These are phyloP conservation scores for Naganishia sp. DNA, from an alignment of 1,284 basidiomycete species.

Conservation along the genomic window DNA sequence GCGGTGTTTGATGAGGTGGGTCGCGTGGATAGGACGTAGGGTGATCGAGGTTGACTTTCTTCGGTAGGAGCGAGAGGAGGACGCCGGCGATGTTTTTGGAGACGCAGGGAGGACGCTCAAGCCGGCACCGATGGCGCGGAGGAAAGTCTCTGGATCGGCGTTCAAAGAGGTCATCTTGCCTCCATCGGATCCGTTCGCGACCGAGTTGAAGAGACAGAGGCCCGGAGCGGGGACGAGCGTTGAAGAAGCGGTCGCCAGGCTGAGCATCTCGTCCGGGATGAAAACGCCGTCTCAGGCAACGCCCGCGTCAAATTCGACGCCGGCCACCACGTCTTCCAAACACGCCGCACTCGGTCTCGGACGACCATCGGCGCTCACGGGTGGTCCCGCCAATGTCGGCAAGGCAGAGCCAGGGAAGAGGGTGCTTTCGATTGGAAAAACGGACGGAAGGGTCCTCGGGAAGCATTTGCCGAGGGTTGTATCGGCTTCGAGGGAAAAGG, in stretches of 20 bases:
- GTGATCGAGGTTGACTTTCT: not conserved
- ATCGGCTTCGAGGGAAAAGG: slow-evolving; percentile 38
- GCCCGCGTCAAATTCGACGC: not conserved
- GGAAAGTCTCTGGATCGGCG: slow-evolving; percentile 26
- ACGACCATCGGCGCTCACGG: slow-evolving; percentile 7
- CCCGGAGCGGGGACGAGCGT: not conserved
- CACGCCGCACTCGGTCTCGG: slow-evolving; percentile 4
- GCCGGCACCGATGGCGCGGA: not conserved
- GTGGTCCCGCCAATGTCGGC: not conserved
- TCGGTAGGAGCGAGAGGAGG: not conserved
- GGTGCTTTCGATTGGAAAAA: slow-evolving; percentile 46
- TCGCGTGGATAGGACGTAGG: not conserved
- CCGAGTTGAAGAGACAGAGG: slow-evolving; percentile 14
- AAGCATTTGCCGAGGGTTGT: slow-evolving; percentile 54
- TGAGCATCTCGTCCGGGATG: not conserved
- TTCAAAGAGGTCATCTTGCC: slow-evolving; percentile 27
- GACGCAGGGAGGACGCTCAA: not conserved
- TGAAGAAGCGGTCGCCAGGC: not conserved
- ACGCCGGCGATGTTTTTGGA: not conserved
- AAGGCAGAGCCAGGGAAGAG: slow-evolving; percentile 4
- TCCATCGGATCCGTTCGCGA: slow-evolving; percentile 9
- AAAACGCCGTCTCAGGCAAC: not conserved
- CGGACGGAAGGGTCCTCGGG: slow-evolving; percentile 50
- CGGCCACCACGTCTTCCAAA: not conserved
- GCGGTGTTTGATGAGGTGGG: not conserved